phyloP scores from a whole-genome alignment of 1,284 basidiomycete species.

The Veloporphyrellus conicus region DNA sequence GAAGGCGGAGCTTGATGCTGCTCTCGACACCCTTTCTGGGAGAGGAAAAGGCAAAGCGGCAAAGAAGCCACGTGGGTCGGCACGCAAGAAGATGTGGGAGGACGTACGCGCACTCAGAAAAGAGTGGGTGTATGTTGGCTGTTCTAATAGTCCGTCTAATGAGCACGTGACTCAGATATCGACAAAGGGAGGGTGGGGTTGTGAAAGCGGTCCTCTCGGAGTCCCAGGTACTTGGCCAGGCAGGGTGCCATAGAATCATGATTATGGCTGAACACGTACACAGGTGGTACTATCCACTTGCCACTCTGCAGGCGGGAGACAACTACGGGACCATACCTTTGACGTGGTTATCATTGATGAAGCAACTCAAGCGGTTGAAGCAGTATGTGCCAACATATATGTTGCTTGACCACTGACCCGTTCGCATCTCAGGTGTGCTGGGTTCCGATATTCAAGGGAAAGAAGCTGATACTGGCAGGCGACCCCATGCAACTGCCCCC shows the following conservation, averaged over 20 bases:
- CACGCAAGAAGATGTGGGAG: slow-evolving; percentile 86
- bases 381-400: slow-evolving; percentile 43
- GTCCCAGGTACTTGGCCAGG: slow-evolving; percentile 62
- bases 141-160: slow-evolving; percentile 4
- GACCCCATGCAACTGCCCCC: slow-evolving; percentile 92
- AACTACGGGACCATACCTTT: slow-evolving; percentile 72
- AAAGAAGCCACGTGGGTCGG: slow-evolving; percentile 65
- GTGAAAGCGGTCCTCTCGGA: slow-evolving; percentile 74
- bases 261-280: not conserved
- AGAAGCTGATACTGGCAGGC: slow-evolving; percentile 85
- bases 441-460: slow-evolving; percentile 89
- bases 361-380: slow-evolving; percentile 94
- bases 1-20: slow-evolving; percentile 72
- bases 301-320: slow-evolving; percentile 82
- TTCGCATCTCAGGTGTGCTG: slow-evolving; percentile 72
- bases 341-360: slow-evolving; percentile 95
- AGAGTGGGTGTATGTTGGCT: slow-evolving; percentile 60
- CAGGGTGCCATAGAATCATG: too few relatives aligned
- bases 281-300: slow-evolving; percentile 90
- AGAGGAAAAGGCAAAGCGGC: slow-evolving; percentile 77
- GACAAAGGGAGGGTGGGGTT: slow-evolving; percentile 81
- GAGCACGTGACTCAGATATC: slow-evolving; percentile 52
- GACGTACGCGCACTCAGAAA: slow-evolving; percentile 87
- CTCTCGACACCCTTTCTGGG: slow-evolving; percentile 64
- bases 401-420: slow-evolving; percentile 9